Percentiles rank a stretch among this genome's conserved stretches.
Evolutionary conservation across 1,139 yeast species (phyloP).

Genomic region (Debaryomyces udenii): DNA sequence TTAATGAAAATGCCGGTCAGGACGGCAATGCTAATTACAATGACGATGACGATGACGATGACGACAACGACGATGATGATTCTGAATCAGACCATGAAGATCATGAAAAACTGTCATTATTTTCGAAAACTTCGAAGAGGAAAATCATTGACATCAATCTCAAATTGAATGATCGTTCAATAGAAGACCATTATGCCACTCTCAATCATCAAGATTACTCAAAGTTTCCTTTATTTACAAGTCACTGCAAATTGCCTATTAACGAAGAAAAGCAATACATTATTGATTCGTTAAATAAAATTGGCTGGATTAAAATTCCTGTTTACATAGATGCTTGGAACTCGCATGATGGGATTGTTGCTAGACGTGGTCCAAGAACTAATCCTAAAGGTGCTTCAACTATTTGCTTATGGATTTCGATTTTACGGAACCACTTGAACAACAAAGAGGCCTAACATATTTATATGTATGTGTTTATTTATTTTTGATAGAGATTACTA

Average conservation of each 20-base stretch:
- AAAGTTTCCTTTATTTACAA: conserved; percentile 33
- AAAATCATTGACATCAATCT: conserved; percentile 25
- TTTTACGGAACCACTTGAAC: conserved; percentile 39
- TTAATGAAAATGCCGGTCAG: conserved; percentile 6
- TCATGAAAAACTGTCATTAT: conserved; percentile 13
- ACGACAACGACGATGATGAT: conserved; percentile 15
- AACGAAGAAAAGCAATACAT: conserved; percentile 46
- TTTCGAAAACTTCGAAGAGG: conserved; percentile 12
- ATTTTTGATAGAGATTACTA: conserved; percentile 2
- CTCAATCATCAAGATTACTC: conserved; percentile 24
- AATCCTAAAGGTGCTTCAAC: conserved; percentile 58
- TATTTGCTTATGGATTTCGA: conserved; percentile 54
- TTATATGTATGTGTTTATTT: conserved; percentile 1
- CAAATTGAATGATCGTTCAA: conserved; percentile 30
- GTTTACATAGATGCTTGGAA: conserved; percentile 66
- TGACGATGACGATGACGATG: conserved; percentile 6
- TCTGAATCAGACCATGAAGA: conserved; percentile 19
- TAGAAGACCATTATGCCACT: conserved; percentile 19
- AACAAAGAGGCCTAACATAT: conserved; percentile 7
- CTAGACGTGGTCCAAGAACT: conserved; percentile 62
- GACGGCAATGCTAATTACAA: conserved; percentile 10
- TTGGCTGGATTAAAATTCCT: conserved; percentile 70
- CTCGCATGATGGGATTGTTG: conserved; percentile 74
- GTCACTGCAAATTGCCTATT: conserved; percentile 37
- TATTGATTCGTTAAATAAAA: conserved; percentile 49